A percentile compares a stretch with the other conserved stretches of the same genome.
Evolutionary conservation across 768 basidiomycete genomes (phyloP).

Genomic region (Thelephora aurantiotincta): DNA sequence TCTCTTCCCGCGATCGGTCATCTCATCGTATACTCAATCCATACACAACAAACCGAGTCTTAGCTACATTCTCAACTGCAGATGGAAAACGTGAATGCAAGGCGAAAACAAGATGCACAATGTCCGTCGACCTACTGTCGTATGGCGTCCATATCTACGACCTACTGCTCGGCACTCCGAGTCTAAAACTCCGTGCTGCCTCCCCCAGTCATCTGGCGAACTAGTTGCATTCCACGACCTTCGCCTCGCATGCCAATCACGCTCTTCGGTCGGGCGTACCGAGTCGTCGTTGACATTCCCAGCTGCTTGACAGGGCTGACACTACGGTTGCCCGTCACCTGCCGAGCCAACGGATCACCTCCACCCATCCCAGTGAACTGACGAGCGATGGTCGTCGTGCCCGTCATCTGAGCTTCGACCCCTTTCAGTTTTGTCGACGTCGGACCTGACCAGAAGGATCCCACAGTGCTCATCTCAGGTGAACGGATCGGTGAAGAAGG

Average conservation of each 20-base stretch:
- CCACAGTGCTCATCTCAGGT: slow-evolving; percentile 32
- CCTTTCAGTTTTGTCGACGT: slow-evolving; percentile 5
- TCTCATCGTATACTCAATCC: too few species aligned
- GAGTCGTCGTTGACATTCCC: slow-evolving; percentile 47
- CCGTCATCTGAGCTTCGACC: slow-evolving; percentile 45
- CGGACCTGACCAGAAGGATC: slow-evolving; percentile 9
- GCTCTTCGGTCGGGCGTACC: slow-evolving; percentile 56
- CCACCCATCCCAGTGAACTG: slow-evolving; percentile 56
- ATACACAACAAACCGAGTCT: too few species aligned
- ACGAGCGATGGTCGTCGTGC: slow-evolving; percentile 57
- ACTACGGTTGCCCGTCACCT: slow-evolving; percentile 49
- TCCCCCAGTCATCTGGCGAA: slow-evolving; percentile 65
- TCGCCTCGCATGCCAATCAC: slow-evolving; percentile 68
- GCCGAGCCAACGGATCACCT: slow-evolving; percentile 26
- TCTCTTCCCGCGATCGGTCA: too few species aligned
- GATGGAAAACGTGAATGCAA: too few species aligned
- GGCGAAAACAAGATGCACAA: too few species aligned
- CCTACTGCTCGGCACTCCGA: not conserved
- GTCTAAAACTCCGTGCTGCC: slow-evolving; percentile 1
- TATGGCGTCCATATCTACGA: too few species aligned
- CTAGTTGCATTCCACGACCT: slow-evolving; percentile 61
- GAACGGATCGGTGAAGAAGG: slow-evolving; percentile 35
- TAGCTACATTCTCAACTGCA: too few species aligned
- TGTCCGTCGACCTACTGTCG: too few species aligned
- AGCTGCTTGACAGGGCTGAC: slow-evolving; percentile 57